Evolutionary conservation across 2,329 filamentous ascomycete genomes (phyloP).

Genomic region (Neonectria neomacrospora): DNA sequence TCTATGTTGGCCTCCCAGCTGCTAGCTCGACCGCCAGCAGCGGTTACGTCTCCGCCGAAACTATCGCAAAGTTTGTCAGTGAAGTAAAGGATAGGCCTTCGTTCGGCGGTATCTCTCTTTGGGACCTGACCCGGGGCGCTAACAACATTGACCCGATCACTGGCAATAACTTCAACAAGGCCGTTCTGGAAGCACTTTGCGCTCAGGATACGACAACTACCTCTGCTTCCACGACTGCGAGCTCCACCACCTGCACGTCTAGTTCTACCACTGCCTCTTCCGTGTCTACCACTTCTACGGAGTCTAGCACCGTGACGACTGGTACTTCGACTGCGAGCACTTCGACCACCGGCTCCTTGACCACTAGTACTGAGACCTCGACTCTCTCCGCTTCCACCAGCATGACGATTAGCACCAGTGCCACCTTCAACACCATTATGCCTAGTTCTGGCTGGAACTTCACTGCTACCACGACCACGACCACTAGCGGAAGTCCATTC

Average conservation of each 20-base stretch:
- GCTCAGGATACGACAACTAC: slow-evolving; percentile 30
- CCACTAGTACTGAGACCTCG: slow-evolving; percentile 7
- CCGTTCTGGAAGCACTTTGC: neutral
- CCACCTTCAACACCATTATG: neutral
- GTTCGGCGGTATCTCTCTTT: slow-evolving; percentile 60
- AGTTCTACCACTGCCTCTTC: slow-evolving; percentile 25
- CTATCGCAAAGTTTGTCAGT: slow-evolving; percentile 54
- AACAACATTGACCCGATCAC: slow-evolving; percentile 41
- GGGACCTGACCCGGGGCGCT: slow-evolving; percentile 54
- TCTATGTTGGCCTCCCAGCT: slow-evolving; percentile 58
- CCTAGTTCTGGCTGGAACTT: neutral
- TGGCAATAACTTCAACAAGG: slow-evolving; percentile 52
- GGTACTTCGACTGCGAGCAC: neutral
- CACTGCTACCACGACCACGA: slow-evolving; percentile 24
- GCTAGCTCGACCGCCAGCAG: slow-evolving; percentile 41
- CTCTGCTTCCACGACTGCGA: slow-evolving; percentile 21
- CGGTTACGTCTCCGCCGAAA: slow-evolving; percentile 50
- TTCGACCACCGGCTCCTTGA: neutral
- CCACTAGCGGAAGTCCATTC: slow-evolving; percentile 9
- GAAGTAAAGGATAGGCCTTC: slow-evolving; percentile 49
- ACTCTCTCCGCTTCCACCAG: neutral
- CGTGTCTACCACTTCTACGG: slow-evolving; percentile 27
- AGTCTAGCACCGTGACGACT: slow-evolving; percentile 2
- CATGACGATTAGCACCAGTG: neutral
- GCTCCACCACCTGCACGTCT: slow-evolving; percentile 13